Evolutionary conservation across 768 basidiomycete genomes (phyloP), one percentile per base, ranked within the genome.

Genomic region (Suillus ampliporus): DNA sequence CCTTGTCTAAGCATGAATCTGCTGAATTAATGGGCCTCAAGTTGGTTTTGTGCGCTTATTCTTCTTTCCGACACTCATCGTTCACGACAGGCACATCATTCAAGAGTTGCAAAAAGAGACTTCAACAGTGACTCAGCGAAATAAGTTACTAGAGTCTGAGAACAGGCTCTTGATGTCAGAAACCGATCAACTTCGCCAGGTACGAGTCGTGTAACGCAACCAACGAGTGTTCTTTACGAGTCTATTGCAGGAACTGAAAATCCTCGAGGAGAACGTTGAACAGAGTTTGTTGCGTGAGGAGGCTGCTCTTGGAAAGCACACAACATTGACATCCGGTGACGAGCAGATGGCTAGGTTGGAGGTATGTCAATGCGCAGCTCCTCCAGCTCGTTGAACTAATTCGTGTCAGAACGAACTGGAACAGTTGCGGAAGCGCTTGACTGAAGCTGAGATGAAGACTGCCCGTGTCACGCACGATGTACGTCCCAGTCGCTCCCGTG

Each of bases 81-180:
- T 28, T 11, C 17, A 56, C 58, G 19, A 1, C 64, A 93, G 92
- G 76, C 89, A 94, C 69, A 93, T 97, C 68, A 87, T 97, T 23
- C 90, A 93, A 71, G 91, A 95, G 68, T 80, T 97, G 44, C 91
- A 92, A 70, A 90, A 91, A 68, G 95, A 97, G 76, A 92, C 87
- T 68, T 71, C 86, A 3, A 77, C 82, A 28, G 72, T 84, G 1
- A 75, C 83, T 8, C 89, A 92, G 64, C 84, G 84, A 63, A 87
- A 86, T 72, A 88, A 89, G 68, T 72, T 89, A n/a, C 72, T 95
- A 47, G 87, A 89, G 72, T 85, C 89, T 13, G 93, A 94, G 77
- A 94, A 95, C 70, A 83, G 83, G 65, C 75, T 89, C 14, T 78
- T 95, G 41, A 69, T 83, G 31, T 81, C 87, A 13, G 74, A 77